Evolutionary conservation across 352 stramenopile species (phyloP).

Genomic region (Pythium grandisporangium): DNA sequence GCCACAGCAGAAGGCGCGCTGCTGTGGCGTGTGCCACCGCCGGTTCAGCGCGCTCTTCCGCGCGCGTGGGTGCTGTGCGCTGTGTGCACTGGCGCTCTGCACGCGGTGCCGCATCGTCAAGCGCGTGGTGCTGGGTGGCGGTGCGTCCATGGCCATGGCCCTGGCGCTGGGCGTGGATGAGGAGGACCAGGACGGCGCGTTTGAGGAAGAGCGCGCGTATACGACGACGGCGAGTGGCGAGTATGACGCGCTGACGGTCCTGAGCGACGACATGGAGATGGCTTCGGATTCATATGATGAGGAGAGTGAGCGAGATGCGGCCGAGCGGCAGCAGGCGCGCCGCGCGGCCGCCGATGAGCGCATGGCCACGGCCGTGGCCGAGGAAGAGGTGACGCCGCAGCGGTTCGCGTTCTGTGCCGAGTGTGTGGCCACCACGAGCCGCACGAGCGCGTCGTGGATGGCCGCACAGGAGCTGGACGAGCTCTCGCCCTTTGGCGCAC

Average conservation of each 20-base stretch:
- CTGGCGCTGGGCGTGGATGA: constrained; percentile 22
- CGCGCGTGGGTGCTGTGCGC: too few species aligned
- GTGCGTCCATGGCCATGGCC: constrained; percentile 16
- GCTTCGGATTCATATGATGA: too few species aligned
- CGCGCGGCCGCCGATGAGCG: constrained; percentile 48
- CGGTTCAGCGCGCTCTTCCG: constrained; percentile 12
- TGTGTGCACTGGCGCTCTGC: constrained; percentile 12
- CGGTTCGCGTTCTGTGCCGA: constrained; percentile 60
- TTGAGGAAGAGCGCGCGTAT: too few species aligned
- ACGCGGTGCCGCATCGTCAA: constrained; percentile 12
- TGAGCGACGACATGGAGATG: too few species aligned
- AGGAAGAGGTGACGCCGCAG: too few species aligned
- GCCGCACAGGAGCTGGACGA: constrained; percentile 37
- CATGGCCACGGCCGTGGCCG: too few species aligned
- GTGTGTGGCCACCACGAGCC: constrained; percentile 30
- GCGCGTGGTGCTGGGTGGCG: constrained; percentile 11
- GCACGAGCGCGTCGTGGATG: constrained; percentile 40
- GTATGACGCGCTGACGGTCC: too few species aligned
- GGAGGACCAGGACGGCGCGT: too few species aligned
- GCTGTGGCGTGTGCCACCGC: constrained; percentile 12
- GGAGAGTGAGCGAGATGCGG: too few species aligned
- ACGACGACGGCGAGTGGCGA: too few species aligned
- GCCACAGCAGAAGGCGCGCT: constrained; percentile 3
- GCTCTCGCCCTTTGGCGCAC: constrained; percentile 9
- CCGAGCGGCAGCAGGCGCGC: constrained; percentile 38